These are phyloP conservation scores for Rhizomucor pusillus DNA, from an alignment of 371 early-diverging fungal species.

Conservation along the genomic window DNA sequence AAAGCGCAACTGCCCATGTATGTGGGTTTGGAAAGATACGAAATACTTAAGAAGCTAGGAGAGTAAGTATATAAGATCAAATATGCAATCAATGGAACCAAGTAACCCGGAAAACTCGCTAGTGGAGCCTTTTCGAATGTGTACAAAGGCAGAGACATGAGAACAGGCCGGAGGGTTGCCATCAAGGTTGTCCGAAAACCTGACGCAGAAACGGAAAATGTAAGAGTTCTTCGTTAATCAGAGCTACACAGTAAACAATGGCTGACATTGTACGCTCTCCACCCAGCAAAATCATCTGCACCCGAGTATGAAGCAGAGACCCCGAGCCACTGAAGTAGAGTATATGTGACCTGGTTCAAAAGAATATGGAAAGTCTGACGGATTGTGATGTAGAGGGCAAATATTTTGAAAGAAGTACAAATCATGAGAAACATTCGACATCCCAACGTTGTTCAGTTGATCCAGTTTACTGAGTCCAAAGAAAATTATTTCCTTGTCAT, in stretches of 20 bases:
- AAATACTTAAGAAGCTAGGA: conserved; percentile 59
- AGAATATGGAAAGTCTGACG: background rate
- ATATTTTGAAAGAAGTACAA: conserved; percentile 81
- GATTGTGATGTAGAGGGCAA: conserved; percentile 56
- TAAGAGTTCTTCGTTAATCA: conserved; percentile 14
- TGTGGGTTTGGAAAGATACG: conserved; percentile 52
- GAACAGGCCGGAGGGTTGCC: conserved; percentile 65
- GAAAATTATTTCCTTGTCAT: conserved; percentile 78
- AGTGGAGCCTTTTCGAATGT: conserved; percentile 85
- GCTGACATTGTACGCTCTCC: too few relatives aligned
- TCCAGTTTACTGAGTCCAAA: conserved; percentile 60
- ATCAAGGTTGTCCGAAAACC: conserved; percentile 80
- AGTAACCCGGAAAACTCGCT: conserved; percentile 3
- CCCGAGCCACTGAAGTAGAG: conserved; percentile 42
- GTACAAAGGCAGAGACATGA: conserved; percentile 63
- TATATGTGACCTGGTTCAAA: background rate
- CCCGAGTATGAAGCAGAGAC: conserved; percentile 44
- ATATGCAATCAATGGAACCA: background rate
- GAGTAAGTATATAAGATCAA: conserved; percentile 51
- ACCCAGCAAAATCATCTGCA: conserved; percentile 18
- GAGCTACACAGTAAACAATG: too few relatives aligned
- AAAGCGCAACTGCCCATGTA: conserved; percentile 44
- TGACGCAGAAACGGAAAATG: conserved; percentile 56
- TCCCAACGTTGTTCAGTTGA: conserved; percentile 72
- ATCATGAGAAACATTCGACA: conserved; percentile 86